Conservation (phyloP, 192 early-diverging fungal genomes). For the Geranomyces michiganensis region DNA sequence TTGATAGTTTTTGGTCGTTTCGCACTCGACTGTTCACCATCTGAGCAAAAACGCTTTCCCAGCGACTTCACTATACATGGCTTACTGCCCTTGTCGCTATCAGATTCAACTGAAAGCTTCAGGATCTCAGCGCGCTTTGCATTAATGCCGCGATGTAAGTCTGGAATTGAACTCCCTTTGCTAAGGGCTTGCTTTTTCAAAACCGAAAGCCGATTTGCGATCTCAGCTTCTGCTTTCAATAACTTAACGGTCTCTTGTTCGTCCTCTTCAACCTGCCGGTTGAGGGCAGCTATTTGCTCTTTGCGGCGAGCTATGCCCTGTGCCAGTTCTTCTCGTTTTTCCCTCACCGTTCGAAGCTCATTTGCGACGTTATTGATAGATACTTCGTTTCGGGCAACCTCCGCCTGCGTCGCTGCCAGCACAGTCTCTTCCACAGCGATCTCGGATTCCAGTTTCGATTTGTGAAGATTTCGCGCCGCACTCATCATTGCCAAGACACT, state of each 20-base stretch:
- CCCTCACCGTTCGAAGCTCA: neutral
- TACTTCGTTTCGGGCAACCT: neutral
- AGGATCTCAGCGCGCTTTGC: neutral
- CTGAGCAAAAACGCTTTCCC: neutral
- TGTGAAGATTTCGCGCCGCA: neutral
- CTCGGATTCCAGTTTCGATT: constrained; percentile 1
- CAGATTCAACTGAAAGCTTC: neutral
- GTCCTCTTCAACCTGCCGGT: constrained; percentile 1
- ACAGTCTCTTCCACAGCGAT: neutral
- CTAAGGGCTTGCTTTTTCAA: neutral
- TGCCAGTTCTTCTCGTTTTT: constrained; percentile 1
- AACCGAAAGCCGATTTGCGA: neutral
- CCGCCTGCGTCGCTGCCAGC: neutral
- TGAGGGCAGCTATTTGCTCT: neutral
- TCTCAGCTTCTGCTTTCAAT: neutral
- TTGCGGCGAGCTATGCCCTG: neutral
- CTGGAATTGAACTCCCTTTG: neutral
- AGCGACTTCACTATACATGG: no score
- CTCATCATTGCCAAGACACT: constrained; percentile 5
- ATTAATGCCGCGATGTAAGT: constrained; percentile 1
- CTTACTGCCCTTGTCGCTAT: neutral
- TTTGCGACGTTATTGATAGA: neutral
- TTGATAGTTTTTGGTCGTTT: neutral
- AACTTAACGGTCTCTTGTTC: neutral
- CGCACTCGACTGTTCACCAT: neutral